These are phyloP conservation scores for Zygoascus biomembranicola DNA, from an alignment of 805 yeast species.

Conservation along the genomic window DNA sequence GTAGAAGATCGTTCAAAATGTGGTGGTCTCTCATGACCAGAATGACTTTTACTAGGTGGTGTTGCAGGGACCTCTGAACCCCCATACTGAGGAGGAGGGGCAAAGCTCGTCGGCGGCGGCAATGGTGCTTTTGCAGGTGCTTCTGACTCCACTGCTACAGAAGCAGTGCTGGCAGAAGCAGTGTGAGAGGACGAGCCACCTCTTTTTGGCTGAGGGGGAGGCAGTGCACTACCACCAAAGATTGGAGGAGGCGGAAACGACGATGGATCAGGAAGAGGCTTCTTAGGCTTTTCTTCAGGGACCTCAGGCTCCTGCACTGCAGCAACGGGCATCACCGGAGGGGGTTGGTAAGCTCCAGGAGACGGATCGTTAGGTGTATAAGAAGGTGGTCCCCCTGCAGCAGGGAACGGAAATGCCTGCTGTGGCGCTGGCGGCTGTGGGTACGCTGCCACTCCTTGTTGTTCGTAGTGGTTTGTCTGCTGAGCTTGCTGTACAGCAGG, in stretches of 20 bases:
- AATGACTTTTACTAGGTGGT: not conserved
- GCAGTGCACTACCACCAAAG: not conserved
- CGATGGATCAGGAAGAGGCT: conserved; percentile 56
- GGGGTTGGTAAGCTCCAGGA: not conserved
- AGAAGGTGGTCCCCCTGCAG: not conserved
- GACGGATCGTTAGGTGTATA: not conserved
- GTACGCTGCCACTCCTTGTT: not conserved
- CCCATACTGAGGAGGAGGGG: conserved; percentile 20
- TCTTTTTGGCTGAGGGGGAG: not conserved
- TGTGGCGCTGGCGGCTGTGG: not conserved
- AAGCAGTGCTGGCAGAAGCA: not conserved
- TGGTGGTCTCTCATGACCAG: not conserved
- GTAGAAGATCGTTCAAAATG: not conserved
- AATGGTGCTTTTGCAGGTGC: conserved; percentile 13
- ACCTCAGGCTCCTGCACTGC: not conserved
- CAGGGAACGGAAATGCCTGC: not conserved
- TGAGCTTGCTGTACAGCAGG: not conserved
- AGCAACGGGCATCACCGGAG: not conserved
- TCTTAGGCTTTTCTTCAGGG: not conserved
- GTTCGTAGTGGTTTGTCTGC: not conserved
- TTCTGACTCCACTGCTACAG: not conserved
- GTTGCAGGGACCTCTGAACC: not conserved
- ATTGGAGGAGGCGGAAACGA: conserved; percentile 37
- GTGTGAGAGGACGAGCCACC: not conserved
- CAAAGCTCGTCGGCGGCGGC: conserved; percentile 20